A percentile compares a stretch with the other conserved stretches of the same genome.
Conservation (phyloP, 805 yeast genomes). For the Ogataea dorogensis region DNA sequence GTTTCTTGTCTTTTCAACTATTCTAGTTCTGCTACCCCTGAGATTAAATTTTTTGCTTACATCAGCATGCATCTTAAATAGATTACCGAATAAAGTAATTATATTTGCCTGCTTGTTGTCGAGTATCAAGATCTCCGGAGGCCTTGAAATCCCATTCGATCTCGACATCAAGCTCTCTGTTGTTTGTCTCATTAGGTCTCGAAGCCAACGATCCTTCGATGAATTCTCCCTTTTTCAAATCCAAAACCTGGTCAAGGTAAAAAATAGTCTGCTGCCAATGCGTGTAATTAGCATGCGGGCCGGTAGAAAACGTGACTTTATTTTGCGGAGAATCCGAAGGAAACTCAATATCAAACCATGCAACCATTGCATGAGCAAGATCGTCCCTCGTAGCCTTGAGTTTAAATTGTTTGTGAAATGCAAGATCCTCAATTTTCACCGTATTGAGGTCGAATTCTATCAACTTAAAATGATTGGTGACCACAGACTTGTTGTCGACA, state of each 20-base stretch:
- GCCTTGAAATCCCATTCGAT: slow-evolving; percentile 57
- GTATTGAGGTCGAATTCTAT: slow-evolving; percentile 88
- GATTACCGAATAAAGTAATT: slow-evolving; percentile 68
- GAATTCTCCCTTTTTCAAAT: slow-evolving; percentile 70
- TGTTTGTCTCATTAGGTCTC: slow-evolving; percentile 74
- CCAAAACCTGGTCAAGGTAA: slow-evolving; percentile 79
- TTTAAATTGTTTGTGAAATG: slow-evolving; percentile 68
- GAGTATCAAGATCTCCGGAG: slow-evolving; percentile 34
- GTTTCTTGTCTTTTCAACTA: too few species aligned
- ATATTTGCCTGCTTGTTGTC: slow-evolving; percentile 59
- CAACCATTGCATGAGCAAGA: slow-evolving; percentile 80
- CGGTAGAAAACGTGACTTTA: slow-evolving; percentile 80
- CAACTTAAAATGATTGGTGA: slow-evolving; percentile 68
- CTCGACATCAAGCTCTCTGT: slow-evolving; percentile 86
- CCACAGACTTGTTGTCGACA: slow-evolving; percentile 74
- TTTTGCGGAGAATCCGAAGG: slow-evolving; percentile 55
- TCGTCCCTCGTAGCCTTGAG: slow-evolving; percentile 77
- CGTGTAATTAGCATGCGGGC: slow-evolving; percentile 90
- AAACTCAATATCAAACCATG: slow-evolving; percentile 95
- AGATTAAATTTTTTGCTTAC: neutral
- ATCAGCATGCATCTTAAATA: neutral
- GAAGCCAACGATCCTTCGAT: slow-evolving; percentile 71
- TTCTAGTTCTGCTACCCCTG: neutral
- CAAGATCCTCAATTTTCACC: slow-evolving; percentile 76
- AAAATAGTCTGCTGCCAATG: slow-evolving; percentile 99